Base-by-base conservation (phyloP, 2,329 filamentous ascomycete genomes). In the Colletotrichum graminicola region DNA sequence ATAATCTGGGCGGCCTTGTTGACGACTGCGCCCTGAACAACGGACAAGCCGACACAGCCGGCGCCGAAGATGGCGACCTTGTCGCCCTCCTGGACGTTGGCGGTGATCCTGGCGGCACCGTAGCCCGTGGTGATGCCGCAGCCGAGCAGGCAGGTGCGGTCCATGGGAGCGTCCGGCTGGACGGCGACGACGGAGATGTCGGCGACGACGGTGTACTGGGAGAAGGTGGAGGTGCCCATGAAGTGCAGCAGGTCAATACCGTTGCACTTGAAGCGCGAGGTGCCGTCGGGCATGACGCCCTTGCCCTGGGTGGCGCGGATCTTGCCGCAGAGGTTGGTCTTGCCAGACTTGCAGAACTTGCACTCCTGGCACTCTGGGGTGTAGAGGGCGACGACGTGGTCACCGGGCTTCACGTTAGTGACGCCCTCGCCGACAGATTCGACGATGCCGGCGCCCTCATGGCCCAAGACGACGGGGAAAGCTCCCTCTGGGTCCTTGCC, bases 271-370 rank as follows among this genome's bases (percentile, higher is more conserved):
- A 98, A 98, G 78, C 96, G 93, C 69, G 93, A 92, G 75, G 95
- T 98, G 78, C 95, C 95, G 82, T 99, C 96, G 69, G 96, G 96
- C 95, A 99, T 97, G 76, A 98, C 90, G 79, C 96, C 96, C 83
- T 91, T 93, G 78, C 96, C 96, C 86, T 99, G 96, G 55, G 96
- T 98, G 26, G 70, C 70, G n/a, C 96, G 92, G 84, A 99, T 99
- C 90, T 98, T 98, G 82, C 96, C 96, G 86, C 95, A 98, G 71
- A 98, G 92, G 85, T 98, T 97, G 79, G 95, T 98, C 91, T 99
- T 99, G 85, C 95, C 96, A 52, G 95, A 98, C 84, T 94, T 96
- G 92, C 96, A 99, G 89, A 98, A 98, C 87, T 98, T 98, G 91
- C 96, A 99, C 84, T 98, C 95, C 76, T 90, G 88, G 87, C 96